Conservation (phyloP, 2,329 filamentous ascomycete species). For the Fusarium phyllophilum region DNA sequence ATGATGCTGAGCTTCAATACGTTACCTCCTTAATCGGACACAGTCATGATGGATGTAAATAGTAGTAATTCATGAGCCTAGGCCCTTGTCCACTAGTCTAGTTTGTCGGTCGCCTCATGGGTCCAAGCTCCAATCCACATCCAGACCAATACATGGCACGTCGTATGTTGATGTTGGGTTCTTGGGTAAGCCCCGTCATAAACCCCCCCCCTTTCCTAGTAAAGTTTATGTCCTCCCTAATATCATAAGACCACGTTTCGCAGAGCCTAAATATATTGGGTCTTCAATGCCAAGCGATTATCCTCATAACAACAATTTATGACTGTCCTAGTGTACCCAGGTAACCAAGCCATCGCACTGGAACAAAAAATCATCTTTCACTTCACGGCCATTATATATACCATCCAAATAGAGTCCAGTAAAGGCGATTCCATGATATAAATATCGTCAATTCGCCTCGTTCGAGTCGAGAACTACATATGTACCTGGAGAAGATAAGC, state of each 20-base stretch:
- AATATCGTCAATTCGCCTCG: slow-evolving; percentile 33
- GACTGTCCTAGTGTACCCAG: not conserved
- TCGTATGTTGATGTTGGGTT: not conserved
- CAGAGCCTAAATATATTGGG: not conserved
- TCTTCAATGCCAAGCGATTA: not conserved
- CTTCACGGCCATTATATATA: not conserved
- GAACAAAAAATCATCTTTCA: not conserved
- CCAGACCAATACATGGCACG: not conserved
- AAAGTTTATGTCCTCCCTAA: not conserved
- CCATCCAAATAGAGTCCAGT: not conserved
- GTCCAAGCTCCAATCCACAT: slow-evolving; percentile 35
- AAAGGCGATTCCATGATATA: not conserved
- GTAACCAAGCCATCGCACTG: not conserved
- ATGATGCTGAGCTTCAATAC: not conserved
- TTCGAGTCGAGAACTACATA: slow-evolving; percentile 31
- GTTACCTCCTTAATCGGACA: not conserved
- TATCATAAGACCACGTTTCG: not conserved
- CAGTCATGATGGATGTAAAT: slow-evolving; percentile 16
- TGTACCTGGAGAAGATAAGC: slow-evolving; percentile 27
- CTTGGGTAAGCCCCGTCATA: slow-evolving; percentile 1
- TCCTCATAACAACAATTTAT: not conserved
- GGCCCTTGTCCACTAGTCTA: slow-evolving; percentile 23
- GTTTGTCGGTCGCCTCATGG: slow-evolving; percentile 16
- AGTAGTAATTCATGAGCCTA: slow-evolving; percentile 1
- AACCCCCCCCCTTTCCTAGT: not conserved